These are phyloP conservation scores for Cardamine resedifolia DNA, from an alignment of 345 rosid species.

Conservation along the genomic window DNA sequence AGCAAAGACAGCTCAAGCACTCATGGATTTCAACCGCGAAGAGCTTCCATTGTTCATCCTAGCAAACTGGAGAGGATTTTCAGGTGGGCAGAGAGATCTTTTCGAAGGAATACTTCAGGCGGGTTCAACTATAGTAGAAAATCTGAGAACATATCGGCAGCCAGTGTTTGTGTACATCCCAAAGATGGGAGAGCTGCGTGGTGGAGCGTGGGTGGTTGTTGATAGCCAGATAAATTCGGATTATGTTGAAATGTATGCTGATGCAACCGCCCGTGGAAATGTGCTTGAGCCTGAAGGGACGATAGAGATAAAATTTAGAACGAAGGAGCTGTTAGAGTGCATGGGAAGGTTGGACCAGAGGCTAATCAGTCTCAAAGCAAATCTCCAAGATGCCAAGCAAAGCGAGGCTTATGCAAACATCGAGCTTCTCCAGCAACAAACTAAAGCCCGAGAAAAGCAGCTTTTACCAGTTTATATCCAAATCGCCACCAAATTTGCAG, in stretches of 20 bases:
- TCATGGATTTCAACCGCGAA: slow-evolving; percentile 92
- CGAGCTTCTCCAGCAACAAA: slow-evolving; percentile 68
- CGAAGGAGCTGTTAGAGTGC: slow-evolving; percentile 90
- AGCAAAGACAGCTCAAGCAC: slow-evolving; percentile 91
- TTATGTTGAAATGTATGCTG: slow-evolving; percentile 98
- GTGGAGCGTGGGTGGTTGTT: slow-evolving; percentile 99
- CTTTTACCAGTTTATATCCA: slow-evolving; percentile 88
- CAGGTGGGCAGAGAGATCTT: slow-evolving; percentile 98
- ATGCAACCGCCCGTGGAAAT: slow-evolving; percentile 86
- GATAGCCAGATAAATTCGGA: slow-evolving; percentile 93
- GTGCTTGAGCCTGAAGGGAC: slow-evolving; percentile 99
- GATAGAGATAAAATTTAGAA: slow-evolving; percentile 93
- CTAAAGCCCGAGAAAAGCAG: slow-evolving; percentile 75
- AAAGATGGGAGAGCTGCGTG: slow-evolving; percentile 98
- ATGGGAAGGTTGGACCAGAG: slow-evolving; percentile 93
- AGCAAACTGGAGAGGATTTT: slow-evolving; percentile 99
- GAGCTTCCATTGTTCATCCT: slow-evolving; percentile 95
- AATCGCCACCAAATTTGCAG: slow-evolving; percentile 91
- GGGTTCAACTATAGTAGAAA: slow-evolving; percentile 96
- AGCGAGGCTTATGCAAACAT: slow-evolving; percentile 40
- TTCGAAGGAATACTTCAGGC: slow-evolving; percentile 99
- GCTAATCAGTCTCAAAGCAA: slow-evolving; percentile 60
- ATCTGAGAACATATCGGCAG: slow-evolving; percentile 90
- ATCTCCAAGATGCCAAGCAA: slow-evolving; percentile 69
- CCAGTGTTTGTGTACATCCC: slow-evolving; percentile 99